phyloP scores from a whole-genome alignment of 2,329 filamentous ascomycete species.

The Nannizzia gypsea region DNA sequence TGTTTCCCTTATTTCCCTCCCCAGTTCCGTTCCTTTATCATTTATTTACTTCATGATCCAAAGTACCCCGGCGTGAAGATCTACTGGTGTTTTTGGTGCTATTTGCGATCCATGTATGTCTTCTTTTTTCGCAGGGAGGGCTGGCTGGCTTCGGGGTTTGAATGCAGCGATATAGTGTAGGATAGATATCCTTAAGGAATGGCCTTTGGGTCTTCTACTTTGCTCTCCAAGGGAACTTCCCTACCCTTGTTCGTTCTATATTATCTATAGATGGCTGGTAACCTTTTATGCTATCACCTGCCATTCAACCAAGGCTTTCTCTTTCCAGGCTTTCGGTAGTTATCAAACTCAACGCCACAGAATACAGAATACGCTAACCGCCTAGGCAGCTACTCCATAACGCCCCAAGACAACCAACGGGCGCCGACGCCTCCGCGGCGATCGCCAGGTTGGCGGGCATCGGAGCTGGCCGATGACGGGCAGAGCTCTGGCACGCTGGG shows the following conservation, averaged over 20 bases:
- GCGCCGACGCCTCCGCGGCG: neutral
- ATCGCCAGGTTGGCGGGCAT: constrained; percentile 1
- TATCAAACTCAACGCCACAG: neutral
- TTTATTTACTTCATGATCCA: neutral
- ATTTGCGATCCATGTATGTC: neutral
- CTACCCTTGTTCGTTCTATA: neutral
- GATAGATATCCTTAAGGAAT: neutral
- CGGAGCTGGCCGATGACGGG: constrained; percentile 2
- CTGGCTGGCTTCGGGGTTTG: neutral
- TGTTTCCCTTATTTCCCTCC: neutral
- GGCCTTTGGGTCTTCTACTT: neutral
- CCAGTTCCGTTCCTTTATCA: neutral
- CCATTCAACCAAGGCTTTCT: too few species aligned
- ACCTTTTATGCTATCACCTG: too few species aligned
- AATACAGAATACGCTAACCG: neutral
- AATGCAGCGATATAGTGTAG: neutral
- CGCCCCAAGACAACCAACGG: neutral
- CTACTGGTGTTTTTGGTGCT: constrained; percentile 1
- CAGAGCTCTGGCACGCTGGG: neutral
- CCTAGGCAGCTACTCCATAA: too few species aligned
- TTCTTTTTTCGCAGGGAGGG: neutral
- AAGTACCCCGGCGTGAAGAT: neutral
- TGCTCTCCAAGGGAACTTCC: neutral
- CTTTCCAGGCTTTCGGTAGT: neutral
- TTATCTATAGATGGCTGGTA: neutral